Evolutionary conservation across 169 alveolate genomes (phyloP), one percentile per base, ranked within the genome.

Genomic region (Plasmodium relictum): DNA sequence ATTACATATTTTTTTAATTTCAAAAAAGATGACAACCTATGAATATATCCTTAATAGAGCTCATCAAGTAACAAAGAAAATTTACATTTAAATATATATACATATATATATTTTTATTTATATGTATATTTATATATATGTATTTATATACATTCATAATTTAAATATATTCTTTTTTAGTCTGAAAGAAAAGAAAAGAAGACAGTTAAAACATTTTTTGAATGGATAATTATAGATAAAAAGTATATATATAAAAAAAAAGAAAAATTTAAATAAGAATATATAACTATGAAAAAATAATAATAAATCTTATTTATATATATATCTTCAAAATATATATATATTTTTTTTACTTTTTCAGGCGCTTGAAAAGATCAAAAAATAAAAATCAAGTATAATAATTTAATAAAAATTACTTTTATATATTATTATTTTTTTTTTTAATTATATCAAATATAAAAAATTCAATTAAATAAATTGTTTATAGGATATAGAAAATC

Each of bases 11-110:
- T 93, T 88, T 52, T 88, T 93, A 45, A 76, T 72, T 20, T 80
- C 89, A 59, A 91, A 91, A 56, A 86, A 74, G 20, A 65, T 93
- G 80, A 93, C 95, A n/a, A 93, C 95, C 1, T 93, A 90, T 37
- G 95, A 93, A 52, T 93, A 93, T 52, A 89, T 87, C 65, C 78
- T 88, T 22, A 88, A 74, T 88, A 88, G 88, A 50, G 89, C 88
- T 12, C 58, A 71, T 18, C 50, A 71, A 22, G 90, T 78, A 78
- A 16, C 26, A n/a, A 22, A 31, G 14, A 56, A 63, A 39, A 54
- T 31, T 20, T 42, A 22, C 10, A 31, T 20, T 4, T 22, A 26
- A 18, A 56, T 22, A 50, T 10, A 12, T 42, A 45, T 10, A 14
- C 85, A 18, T 50, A 4, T 41, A 62, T 31, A 24, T 42, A 24